Base-by-base conservation (phyloP, 2,329 filamentous ascomycete genomes). In the Juglanconis oblonga region DNA sequence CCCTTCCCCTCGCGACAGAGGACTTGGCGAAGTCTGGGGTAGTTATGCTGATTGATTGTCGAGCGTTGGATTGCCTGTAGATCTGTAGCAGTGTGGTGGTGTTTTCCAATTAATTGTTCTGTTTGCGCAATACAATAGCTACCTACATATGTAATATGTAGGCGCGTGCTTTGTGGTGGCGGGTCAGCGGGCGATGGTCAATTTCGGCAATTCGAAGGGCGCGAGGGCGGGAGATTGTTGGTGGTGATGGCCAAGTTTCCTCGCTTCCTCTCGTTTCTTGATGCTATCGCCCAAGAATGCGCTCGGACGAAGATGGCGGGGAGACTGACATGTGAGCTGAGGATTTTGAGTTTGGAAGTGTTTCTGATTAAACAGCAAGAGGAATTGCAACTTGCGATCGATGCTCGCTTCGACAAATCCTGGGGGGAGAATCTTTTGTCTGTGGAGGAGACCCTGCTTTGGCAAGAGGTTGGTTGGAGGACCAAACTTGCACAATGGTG, bases 1-100 rank as follows among this genome's bases (percentile, higher is more conserved):
- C 32, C 52, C 50, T 55, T 54, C 4, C 33, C 48, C 55, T 42
- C 55, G 55, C 52, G 36, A 49, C 45, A 54, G 57, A 49, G 45
- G 52, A 55, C 42, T 38, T 13, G 49, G 53, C 33, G 29, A 11
- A 31, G 29, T 44, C 8, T 24, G 42, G 11, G 40, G 45, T 48
- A 24, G 9, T 31, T n/a, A 24, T 47, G 7, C 44, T 17, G 8
- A 17, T 47, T n/a, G 17, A n/a, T 5, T 9, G 14, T 17, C 5
- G 38, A 42, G n/a, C 7, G 6, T 1, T 42, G 38, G 38, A 42
- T 10, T 42, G 10, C n/a, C 38, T 11, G 24, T 24, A 24, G 24
- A 24, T 24, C 24, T 24, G 24, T 24, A 24, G 24, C 24, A 24
- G 24, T 24, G 24, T 24, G 24, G 24, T 24, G 24, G 24, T 24